Evolutionary conservation across 2,329 filamentous ascomycete species (phyloP).

Genomic region (Alternaria consortialis): DNA sequence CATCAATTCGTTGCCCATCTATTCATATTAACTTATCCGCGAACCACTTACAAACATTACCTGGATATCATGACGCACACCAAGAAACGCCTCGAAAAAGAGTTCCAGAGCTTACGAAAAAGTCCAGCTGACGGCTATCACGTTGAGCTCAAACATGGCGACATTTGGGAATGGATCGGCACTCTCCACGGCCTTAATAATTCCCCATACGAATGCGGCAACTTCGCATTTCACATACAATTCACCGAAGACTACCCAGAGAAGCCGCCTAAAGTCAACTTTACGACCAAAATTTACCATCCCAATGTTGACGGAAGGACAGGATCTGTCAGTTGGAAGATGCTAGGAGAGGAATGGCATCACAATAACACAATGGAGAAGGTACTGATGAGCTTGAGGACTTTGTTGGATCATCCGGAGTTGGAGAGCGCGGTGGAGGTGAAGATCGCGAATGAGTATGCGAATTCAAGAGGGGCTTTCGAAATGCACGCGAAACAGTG

Average conservation of each 20-base stretch:
- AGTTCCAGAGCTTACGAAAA: constrained; percentile 5
- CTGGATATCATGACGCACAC: not conserved
- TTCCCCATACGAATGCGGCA: constrained; percentile 6
- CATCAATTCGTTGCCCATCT: not conserved
- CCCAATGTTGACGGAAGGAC: constrained; percentile 1
- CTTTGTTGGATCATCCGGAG: constrained; percentile 5
- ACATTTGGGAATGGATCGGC: constrained; percentile 8
- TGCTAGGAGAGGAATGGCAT: constrained; percentile 3
- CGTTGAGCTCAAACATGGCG: constrained; percentile 1
- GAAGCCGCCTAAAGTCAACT: constrained; percentile 5
- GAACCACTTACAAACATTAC: fast-evolving
- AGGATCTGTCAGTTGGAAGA: not conserved
- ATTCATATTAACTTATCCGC: not conserved
- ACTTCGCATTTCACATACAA: constrained; percentile 4
- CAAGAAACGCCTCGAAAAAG: constrained; percentile 11
- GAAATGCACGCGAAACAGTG: constrained; percentile 2
- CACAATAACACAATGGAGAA: constrained; percentile 7
- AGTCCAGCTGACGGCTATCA: not conserved
- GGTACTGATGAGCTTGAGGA: constrained; percentile 2
- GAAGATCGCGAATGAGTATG: constrained; percentile 7
- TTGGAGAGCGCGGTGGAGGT: constrained; percentile 8
- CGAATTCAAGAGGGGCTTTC: not conserved
- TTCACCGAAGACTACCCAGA: constrained; percentile 10
- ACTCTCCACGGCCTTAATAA: not conserved
- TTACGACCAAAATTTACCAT: constrained; percentile 11